Evolutionary conservation across 345 rosid genomes (phyloP), one percentile per base, ranked within the genome.

Genomic region (Erodium maritimum): DNA sequence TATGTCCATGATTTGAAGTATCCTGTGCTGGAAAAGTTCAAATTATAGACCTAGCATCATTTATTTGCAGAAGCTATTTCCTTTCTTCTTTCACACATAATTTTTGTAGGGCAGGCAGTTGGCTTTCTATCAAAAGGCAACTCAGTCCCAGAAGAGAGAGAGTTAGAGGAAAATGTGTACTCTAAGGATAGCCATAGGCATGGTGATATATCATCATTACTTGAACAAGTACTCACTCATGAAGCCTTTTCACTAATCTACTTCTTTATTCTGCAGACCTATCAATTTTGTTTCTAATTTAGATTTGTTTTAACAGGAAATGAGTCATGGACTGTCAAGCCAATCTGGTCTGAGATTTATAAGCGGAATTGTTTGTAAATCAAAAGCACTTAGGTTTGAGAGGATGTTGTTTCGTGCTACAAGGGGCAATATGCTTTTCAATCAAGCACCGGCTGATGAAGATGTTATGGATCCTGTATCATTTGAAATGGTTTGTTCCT

Each of bases 361-460:
- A 68, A 80, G 94, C 57, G 95, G 98, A 57, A 91, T 91, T 56
- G 72, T 88, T 63, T 81, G 87, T 75, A 79, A 79, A 69, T 77
- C 80, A 45, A 88, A 88, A 73, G 77, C 67, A 69, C 73, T 80
- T 60, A 80, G 77, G 67, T 88, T 91, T 77, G 95, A 91, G 79
- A 86, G 95, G 79, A 86, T 91, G 87, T 62, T 91, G 67, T 91
- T 91, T 75, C 95, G 96, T 69, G 86, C 96, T 64, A 91, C 96
- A 61, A 88, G 98, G 76, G 98, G 98, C 72, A 91, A 91, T 75
- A 84, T 91, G 95, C 95, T 91, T 75, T 91, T 91, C 77, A 88
- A 86, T 71, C 95, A 85, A 72, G 80, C 95, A 34, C 76, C 83
- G n/a, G 89, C 94, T 56, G 87, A 74, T 74, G 98, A 88, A 75